phyloP scores from a whole-genome alignment of 495 filamentous ascomycete genomes.

The Aspergillus diversus region DNA sequence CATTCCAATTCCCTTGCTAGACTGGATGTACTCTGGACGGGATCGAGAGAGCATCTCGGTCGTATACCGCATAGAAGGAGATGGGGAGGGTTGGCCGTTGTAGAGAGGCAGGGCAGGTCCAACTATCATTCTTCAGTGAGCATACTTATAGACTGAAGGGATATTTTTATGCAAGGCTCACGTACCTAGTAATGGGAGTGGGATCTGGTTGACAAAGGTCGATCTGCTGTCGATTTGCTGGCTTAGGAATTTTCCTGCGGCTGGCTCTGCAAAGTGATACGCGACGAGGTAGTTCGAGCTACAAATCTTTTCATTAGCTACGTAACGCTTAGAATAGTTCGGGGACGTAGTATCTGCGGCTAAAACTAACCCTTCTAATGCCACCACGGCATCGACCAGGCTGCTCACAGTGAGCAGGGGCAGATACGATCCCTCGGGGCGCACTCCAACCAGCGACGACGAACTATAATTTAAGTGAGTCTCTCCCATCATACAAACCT shows the following conservation, averaged over 20 bases:
- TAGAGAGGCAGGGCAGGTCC: neutral
- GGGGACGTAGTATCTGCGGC: no score
- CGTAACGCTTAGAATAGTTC: no score
- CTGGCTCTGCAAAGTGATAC: neutral
- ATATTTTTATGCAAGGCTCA: neutral
- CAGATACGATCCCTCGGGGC: neutral
- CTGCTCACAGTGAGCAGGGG: neutral
- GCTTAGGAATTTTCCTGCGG: conserved; percentile 3
- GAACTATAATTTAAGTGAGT: neutral
- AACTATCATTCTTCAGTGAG: neutral
- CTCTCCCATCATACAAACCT: neutral
- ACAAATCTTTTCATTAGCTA: no score
- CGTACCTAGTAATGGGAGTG: neutral
- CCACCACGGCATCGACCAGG: neutral
- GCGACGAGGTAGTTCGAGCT: neutral
- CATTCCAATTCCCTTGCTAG: neutral
- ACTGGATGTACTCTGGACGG: neutral
- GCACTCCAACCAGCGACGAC: neutral
- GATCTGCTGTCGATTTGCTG: conserved; percentile 7
- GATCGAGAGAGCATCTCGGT: neutral
- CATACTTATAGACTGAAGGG: neutral
- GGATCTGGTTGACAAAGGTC: conserved; percentile 5
- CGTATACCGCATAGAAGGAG: neutral
- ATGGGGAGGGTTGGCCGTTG: neutral
- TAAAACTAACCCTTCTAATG: no score